These are phyloP conservation scores for Phaeolepiota aurea DNA, from an alignment of 768 basidiomycete genomes.

Conservation along the genomic window DNA sequence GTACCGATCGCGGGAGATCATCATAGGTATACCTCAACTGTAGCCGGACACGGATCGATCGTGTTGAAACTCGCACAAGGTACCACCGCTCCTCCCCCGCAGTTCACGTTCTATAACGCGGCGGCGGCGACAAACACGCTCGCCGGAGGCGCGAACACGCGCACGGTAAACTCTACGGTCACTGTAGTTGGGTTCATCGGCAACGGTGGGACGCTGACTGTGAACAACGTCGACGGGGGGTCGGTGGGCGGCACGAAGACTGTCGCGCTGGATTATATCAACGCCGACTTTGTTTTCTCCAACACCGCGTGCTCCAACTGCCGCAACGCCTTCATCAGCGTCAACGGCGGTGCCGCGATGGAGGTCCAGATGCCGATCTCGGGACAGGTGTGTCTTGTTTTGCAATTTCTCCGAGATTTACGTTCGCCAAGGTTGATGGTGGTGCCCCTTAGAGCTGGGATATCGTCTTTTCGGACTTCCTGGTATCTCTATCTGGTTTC, in stretches of 20 bases:
- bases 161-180: constrained; percentile 24
- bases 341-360: constrained; percentile 33
- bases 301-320: constrained; percentile 42
- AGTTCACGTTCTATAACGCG: constrained; percentile 26
- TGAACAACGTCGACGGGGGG: constrained; percentile 33
- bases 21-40: constrained; percentile 24
- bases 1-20: no score
- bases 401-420: neutral
- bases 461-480: constrained; percentile 30
- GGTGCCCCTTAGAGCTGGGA: constrained; percentile 31
- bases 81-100: constrained; percentile 14
- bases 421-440: neutral
- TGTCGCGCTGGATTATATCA: constrained; percentile 38
- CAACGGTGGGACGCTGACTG: constrained; percentile 32
- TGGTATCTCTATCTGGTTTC: constrained; percentile 33
- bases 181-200: constrained; percentile 34
- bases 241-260: constrained; percentile 31
- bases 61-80: constrained; percentile 28
- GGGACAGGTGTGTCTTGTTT: constrained; percentile 26
- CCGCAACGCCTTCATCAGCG: constrained; percentile 35
- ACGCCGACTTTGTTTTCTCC: constrained; percentile 31
- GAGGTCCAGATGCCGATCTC: constrained; percentile 40
- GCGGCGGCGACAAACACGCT: constrained; percentile 24
- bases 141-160: constrained; percentile 26
- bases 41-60: constrained; percentile 24